These are phyloP conservation scores for Dactylellina cionopaga DNA, from an alignment of 2,329 filamentous ascomycete genomes.

Conservation along the genomic window DNA sequence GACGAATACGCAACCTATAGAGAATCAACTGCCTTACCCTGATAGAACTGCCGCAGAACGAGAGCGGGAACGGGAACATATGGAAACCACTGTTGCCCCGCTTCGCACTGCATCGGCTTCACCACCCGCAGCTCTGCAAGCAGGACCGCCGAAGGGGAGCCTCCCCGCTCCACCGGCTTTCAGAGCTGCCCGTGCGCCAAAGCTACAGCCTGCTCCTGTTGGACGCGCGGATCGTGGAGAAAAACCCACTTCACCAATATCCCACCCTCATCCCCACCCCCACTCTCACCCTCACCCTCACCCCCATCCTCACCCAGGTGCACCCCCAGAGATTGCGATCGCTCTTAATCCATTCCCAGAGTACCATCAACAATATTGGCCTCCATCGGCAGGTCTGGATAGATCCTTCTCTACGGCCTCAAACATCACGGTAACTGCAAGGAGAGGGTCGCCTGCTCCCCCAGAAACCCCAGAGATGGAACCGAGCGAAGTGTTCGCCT, in stretches of 20 bases:
- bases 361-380: slow-evolving; percentile 72
- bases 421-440: slow-evolving; percentile 89
- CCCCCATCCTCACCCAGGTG: slow-evolving; percentile 52
- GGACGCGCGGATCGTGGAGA: slow-evolving; percentile 34
- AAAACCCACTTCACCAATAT: slow-evolving; percentile 52
- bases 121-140: slow-evolving; percentile 48
- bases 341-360: slow-evolving; percentile 62
- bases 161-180: slow-evolving; percentile 56
- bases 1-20: slow-evolving; percentile 52
- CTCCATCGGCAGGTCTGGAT: slow-evolving; percentile 67
- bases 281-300: too few species aligned
- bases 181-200: slow-evolving; percentile 53
- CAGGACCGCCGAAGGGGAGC: slow-evolving; percentile 54
- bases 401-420: slow-evolving; percentile 84
- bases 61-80: slow-evolving; percentile 36
- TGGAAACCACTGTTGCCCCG: slow-evolving; percentile 32
- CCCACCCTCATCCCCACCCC: too few species aligned
- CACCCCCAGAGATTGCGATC: slow-evolving; percentile 51
- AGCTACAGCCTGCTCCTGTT: slow-evolving; percentile 51
- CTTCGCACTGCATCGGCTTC: slow-evolving; percentile 47
- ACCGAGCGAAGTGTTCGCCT: slow-evolving; percentile 74
- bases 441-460: slow-evolving; percentile 90
- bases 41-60: slow-evolving; percentile 55
- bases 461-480: slow-evolving; percentile 89
- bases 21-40: slow-evolving; percentile 55